Conservation (phyloP, 129 eudicot species). For the Flaveria linearis region DNA sequence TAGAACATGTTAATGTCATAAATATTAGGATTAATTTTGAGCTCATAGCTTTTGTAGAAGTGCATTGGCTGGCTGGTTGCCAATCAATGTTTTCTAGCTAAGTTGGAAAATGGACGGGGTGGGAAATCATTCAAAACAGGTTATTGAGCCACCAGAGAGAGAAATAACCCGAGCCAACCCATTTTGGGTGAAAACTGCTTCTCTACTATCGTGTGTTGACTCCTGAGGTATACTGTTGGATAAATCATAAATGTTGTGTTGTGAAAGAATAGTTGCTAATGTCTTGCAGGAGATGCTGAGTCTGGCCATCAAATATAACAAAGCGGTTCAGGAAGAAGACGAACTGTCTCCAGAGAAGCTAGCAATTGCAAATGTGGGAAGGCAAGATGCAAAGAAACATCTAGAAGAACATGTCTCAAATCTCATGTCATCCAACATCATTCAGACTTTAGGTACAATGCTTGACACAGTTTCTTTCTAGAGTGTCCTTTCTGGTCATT, state of each 20-base stretch:
- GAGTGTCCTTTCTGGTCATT: not conserved
- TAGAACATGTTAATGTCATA: not conserved
- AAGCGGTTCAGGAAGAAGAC: conserved; percentile 95
- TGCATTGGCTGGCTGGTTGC: not conserved
- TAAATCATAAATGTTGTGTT: too few species aligned
- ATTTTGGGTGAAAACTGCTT: too few species aligned
- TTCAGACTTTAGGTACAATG: conserved; percentile 89
- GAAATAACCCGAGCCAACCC: too few species aligned
- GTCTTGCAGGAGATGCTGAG: conserved; percentile 79
- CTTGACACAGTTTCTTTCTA: conserved; percentile 89
- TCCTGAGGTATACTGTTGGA: too few species aligned
- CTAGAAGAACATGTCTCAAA: conserved; percentile 95
- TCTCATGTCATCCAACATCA: conserved; percentile 87
- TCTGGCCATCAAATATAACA: conserved; percentile 73
- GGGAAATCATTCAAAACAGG: too few species aligned
- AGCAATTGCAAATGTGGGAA: conserved; percentile 92
- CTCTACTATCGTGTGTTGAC: too few species aligned
- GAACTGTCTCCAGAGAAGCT: conserved; percentile 85
- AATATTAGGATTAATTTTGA: not conserved
- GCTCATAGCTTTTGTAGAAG: not conserved
- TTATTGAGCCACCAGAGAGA: too few species aligned
- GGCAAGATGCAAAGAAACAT: conserved; percentile 96
- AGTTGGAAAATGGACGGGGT: not conserved
- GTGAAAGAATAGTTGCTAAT: not conserved
- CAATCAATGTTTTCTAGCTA: not conserved